Base-by-base conservation (phyloP, 179 eudicot genomes). In the Patellifolia procumbens region DNA sequence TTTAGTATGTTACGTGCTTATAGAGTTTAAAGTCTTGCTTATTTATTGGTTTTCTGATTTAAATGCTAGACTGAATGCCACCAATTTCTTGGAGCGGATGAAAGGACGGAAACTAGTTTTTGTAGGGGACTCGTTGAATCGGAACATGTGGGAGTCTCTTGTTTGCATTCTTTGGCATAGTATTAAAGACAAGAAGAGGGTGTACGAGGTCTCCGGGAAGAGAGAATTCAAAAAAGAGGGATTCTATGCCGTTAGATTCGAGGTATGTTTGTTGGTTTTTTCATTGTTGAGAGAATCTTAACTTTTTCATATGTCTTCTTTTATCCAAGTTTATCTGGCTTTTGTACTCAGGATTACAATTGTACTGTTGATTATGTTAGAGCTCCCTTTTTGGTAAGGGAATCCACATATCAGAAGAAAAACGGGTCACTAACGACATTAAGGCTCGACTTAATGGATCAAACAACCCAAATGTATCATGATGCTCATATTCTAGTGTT, bases 111-210 rank as follows among this genome's bases (percentile, higher is more conserved):
- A 85, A 84, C 86, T 94, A 16, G 94, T 89, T 35, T 90, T 88
- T 70, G 97, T 94, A 56, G 98, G 97, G 43, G 98, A 92, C 75
- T 94, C 98, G 2, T 78, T 94, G 20, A 94, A 94, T 75, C 81
- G 98, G 78, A 94, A 94, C 83, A 94, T 91, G 94, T 90, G 94
- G 97, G 94, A 91, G 85, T 91, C 97, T 77, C 92, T 91, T 79
- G 90, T 91, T 66, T 91, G 97, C 86, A 78, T 84, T 17, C 91
- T 90, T 63, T 86, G 85, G 39, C 83, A 87, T 19, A 84, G 85
- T 49, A 72, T 88, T 64, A 59, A n/a, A 46, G 67, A 90, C 85
- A 91, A 91, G 86, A 80, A 64, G 12, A 79, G 85, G 77, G 91
- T 89, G 62, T 80, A 81, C 63, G 94, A 90, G 87, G 83, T 88